Conservation (phyloP, 2,329 filamentous ascomycete species). For the Aureobasidium sp. region DNA sequence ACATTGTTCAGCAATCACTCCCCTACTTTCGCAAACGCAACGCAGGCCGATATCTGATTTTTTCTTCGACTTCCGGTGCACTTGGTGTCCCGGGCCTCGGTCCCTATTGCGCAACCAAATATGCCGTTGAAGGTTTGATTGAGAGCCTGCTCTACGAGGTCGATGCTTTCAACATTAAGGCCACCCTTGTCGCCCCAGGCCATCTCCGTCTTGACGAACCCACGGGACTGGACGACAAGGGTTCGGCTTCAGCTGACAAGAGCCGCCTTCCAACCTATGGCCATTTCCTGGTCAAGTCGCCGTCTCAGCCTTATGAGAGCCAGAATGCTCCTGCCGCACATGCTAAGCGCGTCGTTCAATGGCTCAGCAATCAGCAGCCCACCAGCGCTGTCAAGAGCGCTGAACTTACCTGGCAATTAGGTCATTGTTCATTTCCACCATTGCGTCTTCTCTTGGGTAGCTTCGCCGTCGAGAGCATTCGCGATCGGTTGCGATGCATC, state of each 20-base stretch:
- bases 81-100: slow-evolving; percentile 89
- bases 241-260: slow-evolving; percentile 19
- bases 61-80: slow-evolving; percentile 84
- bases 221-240: slow-evolving; percentile 24
- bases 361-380: slow-evolving; percentile 86
- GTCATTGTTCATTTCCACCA: slow-evolving; percentile 90
- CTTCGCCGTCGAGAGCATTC: slow-evolving; percentile 92
- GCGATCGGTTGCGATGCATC: slow-evolving; percentile 79
- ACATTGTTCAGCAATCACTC: slow-evolving; percentile 83
- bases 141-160: slow-evolving; percentile 97
- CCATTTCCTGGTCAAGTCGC: slow-evolving; percentile 82
- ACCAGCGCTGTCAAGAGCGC: slow-evolving; percentile 89
- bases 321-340: slow-evolving; percentile 77
- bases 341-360: slow-evolving; percentile 83
- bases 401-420: slow-evolving; percentile 87
- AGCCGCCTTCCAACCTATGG: slow-evolving; percentile 65
- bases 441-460: slow-evolving; percentile 78
- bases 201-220: slow-evolving; percentile 81
- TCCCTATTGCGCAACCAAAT: slow-evolving; percentile 94
- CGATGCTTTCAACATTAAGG: slow-evolving; percentile 84
- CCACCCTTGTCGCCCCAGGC: slow-evolving; percentile 85
- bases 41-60: slow-evolving; percentile 78
- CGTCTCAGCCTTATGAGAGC: slow-evolving; percentile 71
- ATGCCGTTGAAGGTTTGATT: slow-evolving; percentile 89
- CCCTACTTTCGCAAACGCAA: slow-evolving; percentile 63